Base-by-base conservation (phyloP, 371 early-diverging fungal species). In the Mucor mucedo region DNA sequence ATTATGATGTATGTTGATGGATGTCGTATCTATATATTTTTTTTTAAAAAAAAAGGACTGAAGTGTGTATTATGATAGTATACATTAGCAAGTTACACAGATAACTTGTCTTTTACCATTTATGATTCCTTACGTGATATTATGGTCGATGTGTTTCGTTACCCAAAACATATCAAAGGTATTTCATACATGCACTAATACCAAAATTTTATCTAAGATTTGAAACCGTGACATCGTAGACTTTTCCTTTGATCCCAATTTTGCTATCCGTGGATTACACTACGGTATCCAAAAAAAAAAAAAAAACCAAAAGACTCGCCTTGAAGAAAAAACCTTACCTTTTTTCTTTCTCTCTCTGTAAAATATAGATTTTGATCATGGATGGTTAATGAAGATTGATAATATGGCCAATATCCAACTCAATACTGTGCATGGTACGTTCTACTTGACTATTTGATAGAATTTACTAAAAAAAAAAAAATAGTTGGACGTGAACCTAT, bases 321-420 rank as follows among this genome's bases (percentile, higher is more conserved):
- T 21, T 21, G 21, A 21, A 21, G 21, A 21, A 21, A 21, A 21
- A 21, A 21, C 21, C 44, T 30, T 13, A 9, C 13, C 50, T 30
- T 2, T 30, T 42, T n/a, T 14, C 6, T 14, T 1, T 21, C 21
- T 21, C 21, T 21, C 21, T 9, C 5, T 4, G 29, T 48, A 48
- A 3, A 48, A 7, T 1, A 30, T 29, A 80, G 86, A 87, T 63
- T 72, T 76, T 38, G 78, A 84, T 33, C 84, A 83, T 40, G 87
- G 89, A 5, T 89, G 86, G 86, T 58, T 89, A 54, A 86, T 89
- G 84, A 89, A 89, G 61, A 76, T 89, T 38, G 89, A 89, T 62
- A 80, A 83, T 35, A 82, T 79, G 73, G 85, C 80, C 44, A 89
- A 87, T 64, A 83, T 89, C 42, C 87, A 87, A 42, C 57, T 87